These are phyloP conservation scores for Neoscytalidium dimidiatum DNA, from an alignment of 2,329 filamentous ascomycete species.

Conservation along the genomic window DNA sequence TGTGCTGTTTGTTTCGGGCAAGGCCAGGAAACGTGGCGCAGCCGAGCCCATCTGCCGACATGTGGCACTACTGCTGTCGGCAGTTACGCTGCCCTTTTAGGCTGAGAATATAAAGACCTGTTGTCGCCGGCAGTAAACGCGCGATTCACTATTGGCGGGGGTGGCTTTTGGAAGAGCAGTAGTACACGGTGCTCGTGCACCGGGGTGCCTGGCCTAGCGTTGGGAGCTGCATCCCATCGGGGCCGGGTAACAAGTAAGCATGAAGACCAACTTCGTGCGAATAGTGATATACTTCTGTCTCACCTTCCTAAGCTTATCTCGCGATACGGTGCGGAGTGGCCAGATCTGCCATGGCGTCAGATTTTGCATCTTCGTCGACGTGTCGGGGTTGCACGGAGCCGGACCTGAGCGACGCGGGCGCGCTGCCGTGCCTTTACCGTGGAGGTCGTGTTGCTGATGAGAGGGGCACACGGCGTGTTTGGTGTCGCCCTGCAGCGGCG, in stretches of 20 bases:
- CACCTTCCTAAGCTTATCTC: slow-evolving; percentile 1
- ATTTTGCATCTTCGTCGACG: neutral
- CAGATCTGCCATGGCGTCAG: neutral
- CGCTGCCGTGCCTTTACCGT: no score
- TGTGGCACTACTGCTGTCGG: neutral
- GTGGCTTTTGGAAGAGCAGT: neutral
- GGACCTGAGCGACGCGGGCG: no score
- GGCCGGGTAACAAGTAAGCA: neutral
- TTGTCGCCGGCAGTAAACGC: neutral
- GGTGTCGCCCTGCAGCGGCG: neutral
- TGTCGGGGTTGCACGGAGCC: neutral
- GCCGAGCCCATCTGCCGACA: neutral
- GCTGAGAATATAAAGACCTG: neutral
- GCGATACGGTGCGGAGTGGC: neutral
- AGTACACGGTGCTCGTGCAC: neutral
- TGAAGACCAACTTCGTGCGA: neutral
- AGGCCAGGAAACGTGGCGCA: neutral
- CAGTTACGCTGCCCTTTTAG: neutral
- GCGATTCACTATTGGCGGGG: neutral
- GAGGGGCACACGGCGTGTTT: neutral
- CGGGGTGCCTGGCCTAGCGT: neutral
- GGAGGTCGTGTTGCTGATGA: neutral
- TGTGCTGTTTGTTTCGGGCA: neutral
- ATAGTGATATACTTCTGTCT: neutral
- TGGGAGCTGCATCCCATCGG: neutral